Base-by-base conservation (phyloP, 352 stramenopile species). In the Phytophthora sansomeana region DNA sequence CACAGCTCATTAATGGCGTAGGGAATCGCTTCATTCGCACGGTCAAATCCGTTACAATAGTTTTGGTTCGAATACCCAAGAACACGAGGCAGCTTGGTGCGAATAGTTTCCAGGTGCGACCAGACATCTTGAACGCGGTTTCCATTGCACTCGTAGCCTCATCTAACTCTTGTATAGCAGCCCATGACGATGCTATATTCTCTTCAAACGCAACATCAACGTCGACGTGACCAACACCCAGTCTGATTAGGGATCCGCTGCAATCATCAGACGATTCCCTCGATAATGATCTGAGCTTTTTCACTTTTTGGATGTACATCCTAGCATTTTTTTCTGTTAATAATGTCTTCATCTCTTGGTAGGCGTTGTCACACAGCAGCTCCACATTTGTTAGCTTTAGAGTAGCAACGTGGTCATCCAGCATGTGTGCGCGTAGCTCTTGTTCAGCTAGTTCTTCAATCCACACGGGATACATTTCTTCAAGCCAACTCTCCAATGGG, bases 391-490 rank as follows among this genome's bases (percentile, higher is more conserved):
- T 80, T n/a, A 87, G 57, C 33, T 90, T 82, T 5, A 91, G 60
- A 6, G 71, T 63, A 13, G 69, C 56, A 38, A 89, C 39, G 39
- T 92, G 82, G n/a, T 95, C 83, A 42, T 92, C 71, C 5, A 92
- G 53, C 26, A 91, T 63, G 44, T 90, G 80, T 0, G 70, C 60
- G 24, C 86, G 76, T 16, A 92, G 66, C 33, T 91, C 85, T 66
- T 83, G 78, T 11, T 91, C 83, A 42, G 77, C 75, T 1, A 93
- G 33, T 26, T 90, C 85, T 43, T 89, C 80, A 26, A 91, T 80
- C 87, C 87, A 95, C 13, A 93, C 17, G 10, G 85, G 85, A 29
- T 91, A 89, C 21, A 90, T 78, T 30, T 71, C 68, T 38, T 90
- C 82, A 0, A 95, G 63, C 87, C 87, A 95, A 5, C 69, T 73